phyloP scores from a whole-genome alignment of 345 rosid species.

The Chamaenerion angustifolium region DNA sequence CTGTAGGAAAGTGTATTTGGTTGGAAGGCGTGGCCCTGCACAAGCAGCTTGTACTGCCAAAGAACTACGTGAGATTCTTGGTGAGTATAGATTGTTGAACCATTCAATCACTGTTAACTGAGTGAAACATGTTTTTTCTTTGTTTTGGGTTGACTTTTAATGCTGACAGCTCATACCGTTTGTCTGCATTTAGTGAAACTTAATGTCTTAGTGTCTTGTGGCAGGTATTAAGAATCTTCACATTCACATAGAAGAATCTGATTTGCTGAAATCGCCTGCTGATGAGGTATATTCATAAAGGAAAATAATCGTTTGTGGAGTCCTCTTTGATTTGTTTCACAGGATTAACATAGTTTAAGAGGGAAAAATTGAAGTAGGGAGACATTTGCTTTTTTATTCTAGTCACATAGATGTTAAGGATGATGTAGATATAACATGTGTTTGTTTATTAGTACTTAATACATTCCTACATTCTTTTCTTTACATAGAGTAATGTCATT shows the following conservation, averaged over 20 bases:
- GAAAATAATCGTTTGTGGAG: no score
- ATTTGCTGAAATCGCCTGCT: constrained; percentile 38
- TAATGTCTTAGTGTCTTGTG: constrained; percentile 3
- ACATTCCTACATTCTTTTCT: no score
- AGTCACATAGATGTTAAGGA: no score
- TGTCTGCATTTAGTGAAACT: neutral
- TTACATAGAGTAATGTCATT: no score
- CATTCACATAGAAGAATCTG: constrained; percentile 40
- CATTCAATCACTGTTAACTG: neutral
- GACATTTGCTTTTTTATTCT: no score
- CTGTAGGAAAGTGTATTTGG: constrained; percentile 70
- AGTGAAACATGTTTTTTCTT: neutral
- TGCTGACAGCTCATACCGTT: no score
- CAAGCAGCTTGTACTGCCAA: constrained; percentile 96
- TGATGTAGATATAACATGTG: no score
- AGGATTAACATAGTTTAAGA: no score
- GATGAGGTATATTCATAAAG: constrained; percentile 47
- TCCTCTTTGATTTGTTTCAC: no score
- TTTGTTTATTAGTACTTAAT: no score
- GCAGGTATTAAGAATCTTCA: constrained; percentile 51
- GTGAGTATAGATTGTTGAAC: constrained; percentile 18
- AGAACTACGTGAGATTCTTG: constrained; percentile 89
- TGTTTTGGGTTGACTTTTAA: no score
- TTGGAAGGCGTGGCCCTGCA: constrained; percentile 92
- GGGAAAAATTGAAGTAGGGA: no score